Conservation (phyloP, 192 early-diverging fungal genomes). For the Dispira simplex region DNA sequence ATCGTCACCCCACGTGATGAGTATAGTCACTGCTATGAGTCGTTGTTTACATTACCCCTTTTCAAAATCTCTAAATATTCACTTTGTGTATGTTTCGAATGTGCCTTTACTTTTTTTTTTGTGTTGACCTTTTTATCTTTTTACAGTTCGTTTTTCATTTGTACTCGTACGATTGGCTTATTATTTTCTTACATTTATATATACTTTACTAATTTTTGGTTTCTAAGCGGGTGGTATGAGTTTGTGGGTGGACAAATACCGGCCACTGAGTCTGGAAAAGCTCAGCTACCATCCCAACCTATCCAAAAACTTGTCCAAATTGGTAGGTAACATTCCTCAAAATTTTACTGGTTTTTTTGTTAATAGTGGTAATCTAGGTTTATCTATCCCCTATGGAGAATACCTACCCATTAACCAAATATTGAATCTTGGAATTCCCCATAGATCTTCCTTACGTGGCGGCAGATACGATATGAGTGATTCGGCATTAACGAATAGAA, state of each 20-base stretch:
- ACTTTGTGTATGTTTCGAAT: no score
- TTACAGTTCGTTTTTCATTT: background rate
- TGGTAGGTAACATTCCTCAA: slow-evolving; percentile 46
- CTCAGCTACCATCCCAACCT: slow-evolving; percentile 72
- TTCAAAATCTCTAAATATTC: no score
- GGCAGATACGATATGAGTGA: no score
- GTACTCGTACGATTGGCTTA: background rate
- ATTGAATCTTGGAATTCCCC: background rate
- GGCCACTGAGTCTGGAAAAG: slow-evolving; percentile 66
- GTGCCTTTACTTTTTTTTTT: no score
- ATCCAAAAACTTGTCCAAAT: slow-evolving; percentile 50
- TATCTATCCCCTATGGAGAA: no score
- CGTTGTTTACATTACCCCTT: no score
- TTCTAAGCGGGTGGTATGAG: slow-evolving; percentile 21
- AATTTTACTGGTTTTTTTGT: background rate
- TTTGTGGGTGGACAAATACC: slow-evolving; percentile 92
- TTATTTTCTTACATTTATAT: background rate
- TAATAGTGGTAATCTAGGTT: no score
- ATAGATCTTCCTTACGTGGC: background rate
- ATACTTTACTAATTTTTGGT: background rate
- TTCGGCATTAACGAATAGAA: no score
- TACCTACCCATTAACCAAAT: background rate
- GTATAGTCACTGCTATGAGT: no score
- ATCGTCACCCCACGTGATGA: no score
- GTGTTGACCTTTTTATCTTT: background rate